Evolutionary conservation across 2,329 filamentous ascomycete species (phyloP).

Genomic region (Dothistroma septosporum): DNA sequence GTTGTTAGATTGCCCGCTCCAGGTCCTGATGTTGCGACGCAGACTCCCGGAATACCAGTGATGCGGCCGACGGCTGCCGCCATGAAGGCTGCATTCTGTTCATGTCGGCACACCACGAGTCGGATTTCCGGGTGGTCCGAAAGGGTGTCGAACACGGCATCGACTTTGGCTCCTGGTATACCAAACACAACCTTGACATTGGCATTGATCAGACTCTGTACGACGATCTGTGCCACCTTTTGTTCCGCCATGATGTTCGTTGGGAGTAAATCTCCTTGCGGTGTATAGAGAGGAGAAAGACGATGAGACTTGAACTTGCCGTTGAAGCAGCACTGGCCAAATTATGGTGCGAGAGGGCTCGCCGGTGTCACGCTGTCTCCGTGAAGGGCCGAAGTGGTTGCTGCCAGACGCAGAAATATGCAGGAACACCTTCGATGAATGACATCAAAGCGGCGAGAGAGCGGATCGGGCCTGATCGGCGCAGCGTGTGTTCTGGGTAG

Average conservation of each 20-base stretch:
- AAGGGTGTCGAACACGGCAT: slow-evolving; percentile 47
- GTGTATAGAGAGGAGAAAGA: not conserved
- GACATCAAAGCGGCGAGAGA: not conserved
- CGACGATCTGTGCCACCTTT: slow-evolving; percentile 33
- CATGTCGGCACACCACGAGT: slow-evolving; percentile 47
- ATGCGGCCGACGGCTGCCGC: slow-evolving; percentile 46
- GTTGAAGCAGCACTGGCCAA: not conserved
- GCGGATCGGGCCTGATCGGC: not conserved
- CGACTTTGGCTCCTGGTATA: slow-evolving; percentile 42
- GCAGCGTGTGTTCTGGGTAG: not conserved
- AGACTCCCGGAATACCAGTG: slow-evolving; percentile 46
- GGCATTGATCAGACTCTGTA: slow-evolving; percentile 38
- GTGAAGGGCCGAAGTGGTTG: not conserved
- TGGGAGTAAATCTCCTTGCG: not conserved
- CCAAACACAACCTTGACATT: slow-evolving; percentile 47
- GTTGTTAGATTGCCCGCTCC: slow-evolving; percentile 48
- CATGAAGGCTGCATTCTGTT: slow-evolving; percentile 51
- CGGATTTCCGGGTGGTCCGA: slow-evolving; percentile 45
- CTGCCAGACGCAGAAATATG: not conserved
- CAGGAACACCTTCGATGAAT: too few species aligned
- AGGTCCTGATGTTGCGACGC: slow-evolving; percentile 47
- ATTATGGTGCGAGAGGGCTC: not conserved
- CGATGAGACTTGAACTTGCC: not conserved
- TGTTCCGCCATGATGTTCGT: slow-evolving; percentile 23
- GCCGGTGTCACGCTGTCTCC: not conserved